phyloP scores from a whole-genome alignment of 331 rosid species.

The Acacia concinna region DNA sequence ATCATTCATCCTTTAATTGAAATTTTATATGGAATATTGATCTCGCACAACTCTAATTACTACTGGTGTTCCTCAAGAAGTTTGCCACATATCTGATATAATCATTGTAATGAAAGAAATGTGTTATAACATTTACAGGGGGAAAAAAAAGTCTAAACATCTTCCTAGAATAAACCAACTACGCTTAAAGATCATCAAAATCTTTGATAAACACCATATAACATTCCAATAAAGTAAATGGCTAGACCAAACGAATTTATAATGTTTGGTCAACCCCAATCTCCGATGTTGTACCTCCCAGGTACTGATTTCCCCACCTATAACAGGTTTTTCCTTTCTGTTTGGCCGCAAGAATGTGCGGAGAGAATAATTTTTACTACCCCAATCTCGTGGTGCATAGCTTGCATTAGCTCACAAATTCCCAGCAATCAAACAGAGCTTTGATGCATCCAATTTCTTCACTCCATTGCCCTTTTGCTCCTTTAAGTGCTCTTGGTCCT shows the following conservation, averaged over 20 bases:
- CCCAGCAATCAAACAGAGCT: neutral
- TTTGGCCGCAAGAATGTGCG: conserved; percentile 25
- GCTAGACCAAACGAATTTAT: conserved; percentile 9
- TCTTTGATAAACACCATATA: neutral
- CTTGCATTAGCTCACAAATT: neutral
- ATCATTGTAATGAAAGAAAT: neutral
- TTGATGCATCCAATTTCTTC: neutral
- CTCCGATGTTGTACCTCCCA: conserved; percentile 2
- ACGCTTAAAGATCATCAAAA: neutral
- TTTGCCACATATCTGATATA: neutral
- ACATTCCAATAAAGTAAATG: neutral
- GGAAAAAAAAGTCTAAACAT: neutral
- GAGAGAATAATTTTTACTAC: neutral
- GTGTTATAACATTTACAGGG: neutral
- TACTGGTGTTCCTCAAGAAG: neutral
- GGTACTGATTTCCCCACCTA: conserved; percentile 20
- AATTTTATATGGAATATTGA: neutral
- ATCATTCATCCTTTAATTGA: neutral
- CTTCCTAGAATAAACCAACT: neutral
- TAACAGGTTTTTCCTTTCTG: neutral
- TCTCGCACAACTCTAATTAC: neutral
- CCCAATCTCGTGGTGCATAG: neutral
- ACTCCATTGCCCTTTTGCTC: neutral
- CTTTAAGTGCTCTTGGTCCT: conserved; percentile 36
- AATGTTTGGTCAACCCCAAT: neutral